Evolutionary conservation across 208 protist genomes (phyloP).

Genomic region (Leishmania amazonensis): DNA sequence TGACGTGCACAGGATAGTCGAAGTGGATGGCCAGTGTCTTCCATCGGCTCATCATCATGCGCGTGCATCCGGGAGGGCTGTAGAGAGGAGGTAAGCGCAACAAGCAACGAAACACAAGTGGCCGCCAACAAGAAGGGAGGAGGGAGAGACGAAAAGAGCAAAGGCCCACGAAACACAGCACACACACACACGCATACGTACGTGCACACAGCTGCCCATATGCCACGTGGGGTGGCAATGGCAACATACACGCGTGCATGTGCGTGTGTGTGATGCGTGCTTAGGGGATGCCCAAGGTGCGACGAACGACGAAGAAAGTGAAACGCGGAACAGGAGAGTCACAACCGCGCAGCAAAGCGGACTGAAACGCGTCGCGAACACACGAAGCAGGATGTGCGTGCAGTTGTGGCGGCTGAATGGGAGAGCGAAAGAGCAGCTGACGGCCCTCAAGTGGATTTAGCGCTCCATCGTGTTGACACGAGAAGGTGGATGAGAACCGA

Average conservation of each 20-base stretch:
- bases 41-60: neutral
- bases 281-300: neutral
- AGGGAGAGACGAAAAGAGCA: neutral
- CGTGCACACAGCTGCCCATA: neutral
- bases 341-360: neutral
- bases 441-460: neutral
- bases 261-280: neutral
- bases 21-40: neutral
- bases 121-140: neutral
- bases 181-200: neutral
- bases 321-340: slow-evolving; percentile 19
- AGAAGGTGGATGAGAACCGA: neutral
- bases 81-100: neutral
- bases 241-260: neutral
- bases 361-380: neutral
- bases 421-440: neutral
- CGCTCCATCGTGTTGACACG: neutral
- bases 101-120: neutral
- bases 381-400: neutral
- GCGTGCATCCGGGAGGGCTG: neutral
- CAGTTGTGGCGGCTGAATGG: neutral
- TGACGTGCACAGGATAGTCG: neutral
- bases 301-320: neutral
- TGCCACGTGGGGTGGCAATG: neutral
- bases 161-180: neutral